Conservation (phyloP, 2,329 filamentous ascomycete species). For the Monosporascus sp. region DNA sequence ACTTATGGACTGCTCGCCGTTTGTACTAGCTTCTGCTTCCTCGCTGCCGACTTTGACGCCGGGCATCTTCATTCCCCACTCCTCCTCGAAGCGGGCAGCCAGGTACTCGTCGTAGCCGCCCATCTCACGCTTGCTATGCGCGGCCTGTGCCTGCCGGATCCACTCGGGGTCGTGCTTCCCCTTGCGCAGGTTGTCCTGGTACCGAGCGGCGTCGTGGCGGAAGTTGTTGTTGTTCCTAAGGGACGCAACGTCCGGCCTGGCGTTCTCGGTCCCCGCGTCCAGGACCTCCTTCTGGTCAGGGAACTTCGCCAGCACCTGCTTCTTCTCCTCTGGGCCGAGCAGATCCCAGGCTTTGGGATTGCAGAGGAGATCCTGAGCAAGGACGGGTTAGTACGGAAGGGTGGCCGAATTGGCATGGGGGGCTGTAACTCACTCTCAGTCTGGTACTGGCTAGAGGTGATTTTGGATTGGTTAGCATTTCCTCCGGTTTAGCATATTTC, state of each 20-base stretch:
- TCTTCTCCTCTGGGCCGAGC: conserved; percentile 28
- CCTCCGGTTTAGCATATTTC: conserved; percentile 23
- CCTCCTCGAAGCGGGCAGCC: conserved; percentile 37
- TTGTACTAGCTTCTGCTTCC: no score
- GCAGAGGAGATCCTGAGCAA: conserved; percentile 30
- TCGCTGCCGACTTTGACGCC: neutral
- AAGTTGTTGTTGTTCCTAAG: conserved; percentile 44
- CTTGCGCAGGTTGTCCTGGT: conserved; percentile 39
- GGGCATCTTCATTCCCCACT: conserved; percentile 42
- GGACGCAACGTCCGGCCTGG: conserved; percentile 36
- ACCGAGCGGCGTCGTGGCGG: conserved; percentile 40
- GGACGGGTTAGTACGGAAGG: neutral
- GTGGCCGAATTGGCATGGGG: neutral
- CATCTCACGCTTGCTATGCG: conserved; percentile 41
- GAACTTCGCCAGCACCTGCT: conserved; percentile 30
- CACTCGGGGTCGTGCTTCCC: conserved; percentile 49
- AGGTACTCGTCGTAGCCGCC: conserved; percentile 48
- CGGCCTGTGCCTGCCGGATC: conserved; percentile 47
- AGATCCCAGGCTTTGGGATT: conserved; percentile 33
- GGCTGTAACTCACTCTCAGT: conserved; percentile 26
- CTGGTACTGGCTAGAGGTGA: conserved; percentile 31
- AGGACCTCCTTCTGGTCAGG: conserved; percentile 33
- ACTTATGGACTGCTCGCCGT: conserved; percentile 12
- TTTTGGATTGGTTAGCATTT: conserved; percentile 30
- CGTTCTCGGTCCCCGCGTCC: conserved; percentile 28